Evolutionary conservation across 106 monocot species (phyloP).

Genomic region (Dioscorea alata): DNA sequence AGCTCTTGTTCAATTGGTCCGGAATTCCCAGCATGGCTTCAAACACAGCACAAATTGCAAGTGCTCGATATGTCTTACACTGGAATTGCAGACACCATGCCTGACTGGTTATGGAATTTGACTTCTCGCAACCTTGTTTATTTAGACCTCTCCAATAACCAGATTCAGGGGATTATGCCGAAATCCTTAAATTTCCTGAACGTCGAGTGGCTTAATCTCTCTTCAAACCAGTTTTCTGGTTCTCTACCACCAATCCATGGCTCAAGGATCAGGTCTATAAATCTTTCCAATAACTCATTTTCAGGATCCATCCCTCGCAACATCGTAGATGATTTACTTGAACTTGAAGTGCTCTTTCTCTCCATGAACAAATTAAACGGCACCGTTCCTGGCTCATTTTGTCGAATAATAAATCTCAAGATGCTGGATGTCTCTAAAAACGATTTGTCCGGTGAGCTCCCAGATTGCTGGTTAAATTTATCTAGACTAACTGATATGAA

Average conservation of each 20-base stretch:
- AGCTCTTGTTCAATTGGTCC: conserved; percentile 8
- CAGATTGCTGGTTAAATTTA: conserved; percentile 4
- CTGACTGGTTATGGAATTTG: conserved; percentile 25
- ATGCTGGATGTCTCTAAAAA: conserved; percentile 6
- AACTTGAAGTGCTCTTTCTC: background rate
- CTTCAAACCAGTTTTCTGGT: conserved; percentile 7
- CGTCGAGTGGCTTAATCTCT: background rate
- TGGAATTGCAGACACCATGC: conserved; percentile 13
- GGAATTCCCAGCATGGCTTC: conserved; percentile 30
- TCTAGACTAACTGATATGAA: background rate
- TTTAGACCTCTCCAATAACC: conserved; percentile 26
- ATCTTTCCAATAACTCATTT: conserved; percentile 16
- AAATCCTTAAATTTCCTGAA: background rate
- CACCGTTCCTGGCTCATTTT: conserved; percentile 1
- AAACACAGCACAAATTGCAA: conserved; percentile 9
- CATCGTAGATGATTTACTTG: background rate
- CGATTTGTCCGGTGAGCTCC: conserved; percentile 1
- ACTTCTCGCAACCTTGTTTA: background rate
- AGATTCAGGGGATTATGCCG: conserved; percentile 5
- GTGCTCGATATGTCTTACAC: conserved; percentile 9
- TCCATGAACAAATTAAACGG: conserved; percentile 5
- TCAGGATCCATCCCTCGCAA: conserved; percentile 7
- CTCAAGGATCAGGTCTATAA: background rate
- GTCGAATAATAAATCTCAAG: background rate
- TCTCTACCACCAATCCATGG: background rate